A percentile compares a stretch with the other conserved stretches of the same genome.
Evolutionary conservation across 106 monocot species (phyloP).

Genomic region (Phalaenopsis aphrodite): DNA sequence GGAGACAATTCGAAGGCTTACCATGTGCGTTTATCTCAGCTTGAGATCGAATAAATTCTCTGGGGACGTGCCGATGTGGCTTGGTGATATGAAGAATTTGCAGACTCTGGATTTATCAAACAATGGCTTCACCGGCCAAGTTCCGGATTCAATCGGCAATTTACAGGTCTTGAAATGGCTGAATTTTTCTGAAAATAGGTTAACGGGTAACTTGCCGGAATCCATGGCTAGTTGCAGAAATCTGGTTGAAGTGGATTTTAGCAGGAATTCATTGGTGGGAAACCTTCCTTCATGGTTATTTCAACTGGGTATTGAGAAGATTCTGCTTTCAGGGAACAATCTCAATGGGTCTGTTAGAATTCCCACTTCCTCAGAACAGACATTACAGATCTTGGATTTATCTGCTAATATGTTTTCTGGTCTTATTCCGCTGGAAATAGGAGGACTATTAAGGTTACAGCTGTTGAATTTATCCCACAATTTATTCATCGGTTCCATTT

Average conservation of each 20-base stretch:
- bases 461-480: constrained; percentile 27
- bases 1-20: constrained; percentile 43
- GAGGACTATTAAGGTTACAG: constrained; percentile 28
- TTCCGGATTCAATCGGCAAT: constrained; percentile 57
- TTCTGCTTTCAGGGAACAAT: constrained; percentile 56
- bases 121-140: constrained; percentile 46
- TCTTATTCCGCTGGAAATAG: constrained; percentile 39
- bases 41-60: constrained; percentile 48
- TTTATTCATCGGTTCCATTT: no score
- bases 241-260: constrained; percentile 52
- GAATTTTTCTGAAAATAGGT: constrained; percentile 50
- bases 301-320: constrained; percentile 33
- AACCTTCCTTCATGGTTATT: constrained; percentile 71
- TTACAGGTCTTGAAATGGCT: constrained; percentile 39
- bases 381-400: constrained; percentile 46
- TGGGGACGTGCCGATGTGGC: constrained; percentile 48
- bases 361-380: constrained; percentile 12
- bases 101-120: constrained; percentile 41
- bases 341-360: constrained; percentile 40
- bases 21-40: constrained; percentile 29
- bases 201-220: constrained; percentile 66
- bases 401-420: constrained; percentile 63
- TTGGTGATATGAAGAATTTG: constrained; percentile 38
- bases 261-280: constrained; percentile 55
- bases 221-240: constrained; percentile 37